Conservation (phyloP, 208 protist genomes). For the Acanthamoeba castellanii region DNA sequence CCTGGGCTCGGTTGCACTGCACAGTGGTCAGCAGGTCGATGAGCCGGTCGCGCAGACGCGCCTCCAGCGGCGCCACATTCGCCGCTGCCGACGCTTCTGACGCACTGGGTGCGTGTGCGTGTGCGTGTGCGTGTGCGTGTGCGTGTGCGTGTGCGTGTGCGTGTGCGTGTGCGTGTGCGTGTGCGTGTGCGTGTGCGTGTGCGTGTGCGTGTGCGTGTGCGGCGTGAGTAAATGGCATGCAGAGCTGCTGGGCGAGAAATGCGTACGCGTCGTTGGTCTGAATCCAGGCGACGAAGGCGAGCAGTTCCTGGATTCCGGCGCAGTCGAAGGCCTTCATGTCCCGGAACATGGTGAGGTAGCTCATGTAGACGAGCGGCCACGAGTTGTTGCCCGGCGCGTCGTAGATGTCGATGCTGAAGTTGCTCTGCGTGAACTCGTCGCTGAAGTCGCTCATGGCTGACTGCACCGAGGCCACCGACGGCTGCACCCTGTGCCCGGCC, state of each 20-base stretch:
- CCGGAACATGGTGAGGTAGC: background rate
- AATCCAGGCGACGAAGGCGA: background rate
- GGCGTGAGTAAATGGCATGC: background rate
- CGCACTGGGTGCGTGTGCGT: too few relatives aligned
- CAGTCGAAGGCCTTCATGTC: background rate
- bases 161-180: too few relatives aligned
- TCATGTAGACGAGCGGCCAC: background rate
- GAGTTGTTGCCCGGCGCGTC: background rate
- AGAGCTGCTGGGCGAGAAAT: background rate
- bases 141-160: too few relatives aligned
- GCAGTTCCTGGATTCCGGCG: background rate
- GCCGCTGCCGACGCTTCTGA: background rate
- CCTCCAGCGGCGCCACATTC: background rate
- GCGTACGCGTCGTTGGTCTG: constrained; percentile 58
- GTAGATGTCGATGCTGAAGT: constrained; percentile 17
- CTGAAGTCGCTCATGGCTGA: background rate
- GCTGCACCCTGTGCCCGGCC: background rate
- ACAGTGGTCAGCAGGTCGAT: background rate
- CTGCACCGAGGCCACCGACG: background rate
- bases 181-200: background rate
- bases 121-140: too few relatives aligned
- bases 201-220: too few relatives aligned
- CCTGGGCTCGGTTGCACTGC: background rate
- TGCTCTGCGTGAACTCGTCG: background rate
- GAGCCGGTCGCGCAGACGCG: background rate